Evolutionary conservation across 192 early-diverging fungal species (phyloP).

Genomic region (Phycomyces nitens): DNA sequence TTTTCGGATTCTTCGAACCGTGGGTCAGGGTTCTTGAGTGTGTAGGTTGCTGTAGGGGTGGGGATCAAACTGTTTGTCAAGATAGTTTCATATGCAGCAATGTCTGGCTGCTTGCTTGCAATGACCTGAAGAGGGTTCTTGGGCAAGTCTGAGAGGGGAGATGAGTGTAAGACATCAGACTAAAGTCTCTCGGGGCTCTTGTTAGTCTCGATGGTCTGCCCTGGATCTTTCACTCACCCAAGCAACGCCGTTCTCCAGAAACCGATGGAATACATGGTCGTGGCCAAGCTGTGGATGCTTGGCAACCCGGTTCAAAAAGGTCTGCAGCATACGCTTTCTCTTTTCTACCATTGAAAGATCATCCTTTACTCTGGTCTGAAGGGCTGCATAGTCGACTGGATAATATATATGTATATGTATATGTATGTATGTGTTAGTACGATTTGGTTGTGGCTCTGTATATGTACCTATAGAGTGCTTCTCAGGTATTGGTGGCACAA

Average conservation of each 20-base stretch:
- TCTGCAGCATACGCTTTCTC: constrained; percentile 89
- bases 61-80: constrained; percentile 36
- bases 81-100: not conserved
- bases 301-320: constrained; percentile 88
- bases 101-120: constrained; percentile 14
- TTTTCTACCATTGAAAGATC: constrained; percentile 87
- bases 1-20: constrained; percentile 88
- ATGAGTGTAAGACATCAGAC: constrained; percentile 69
- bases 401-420: not conserved
- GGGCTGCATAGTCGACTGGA: constrained; percentile 60
- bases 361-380: constrained; percentile 85
- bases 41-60: constrained; percentile 53
- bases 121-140: constrained; percentile 56
- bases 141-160: constrained; percentile 64
- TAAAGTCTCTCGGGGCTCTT: constrained; percentile 10
- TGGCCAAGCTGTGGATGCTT: constrained; percentile 82
- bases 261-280: constrained; percentile 90
- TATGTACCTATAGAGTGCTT: constrained; percentile 84
- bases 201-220: too few species aligned
- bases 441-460: not conserved
- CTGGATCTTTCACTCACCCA: constrained; percentile 47
- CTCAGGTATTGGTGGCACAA: constrained; percentile 95
- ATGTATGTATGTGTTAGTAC: too few species aligned
- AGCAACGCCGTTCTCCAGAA: constrained; percentile 76
- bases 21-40: constrained; percentile 67